Evolutionary conservation across 2,329 filamentous ascomycete genomes (phyloP), one percentile per base, ranked within the genome.

Genomic region (Cryphonectria japonica): DNA sequence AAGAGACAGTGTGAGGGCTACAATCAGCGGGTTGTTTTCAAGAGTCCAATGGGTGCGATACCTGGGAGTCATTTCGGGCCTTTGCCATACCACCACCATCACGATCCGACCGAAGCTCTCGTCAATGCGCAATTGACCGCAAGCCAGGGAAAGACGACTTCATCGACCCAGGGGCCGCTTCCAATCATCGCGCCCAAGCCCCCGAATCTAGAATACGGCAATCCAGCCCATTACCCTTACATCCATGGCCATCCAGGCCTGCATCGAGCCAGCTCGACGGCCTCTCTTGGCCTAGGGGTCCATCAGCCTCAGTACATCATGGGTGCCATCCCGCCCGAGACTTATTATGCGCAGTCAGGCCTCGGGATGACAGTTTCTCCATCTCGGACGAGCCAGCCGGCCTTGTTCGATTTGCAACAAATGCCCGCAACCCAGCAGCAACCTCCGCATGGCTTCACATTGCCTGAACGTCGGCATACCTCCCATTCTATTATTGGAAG

Each of bases 1-100:
- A 95, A 95, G 80, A 88, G 93, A 19, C 85, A 90, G 75, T 97
- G 93, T 79, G 93, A 96, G 80, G 93, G 93, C 68, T 96, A 96
- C 79, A 94, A 90, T 75, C 92, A 93, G 79, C 88, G 92, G 63
- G 90, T 96, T 68, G 85, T 94, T 71, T 96, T 95, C 85, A 95
- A 94, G 78, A 87, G 93, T 66, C 91, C 90, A 6, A 82, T 91
- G 70, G 88, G 89, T 67, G 84, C 88, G 52, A 89, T 85, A 73
- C 82, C 87, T 75, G 83, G 84, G 75, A 82, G 82, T 63, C 83
- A 84, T 62, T 82, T 80, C 76, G 82, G 79, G 59, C 83, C 79
- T 70, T 84, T 85, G 26, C 77, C 82, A 43, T 69, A 63, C 32
- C 71, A 69, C 60, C 87, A 85, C 73, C 80, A 83, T 78, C 77